Conservation (phyloP, 441 rosid genomes). For the Erodium chrysanthum region DNA sequence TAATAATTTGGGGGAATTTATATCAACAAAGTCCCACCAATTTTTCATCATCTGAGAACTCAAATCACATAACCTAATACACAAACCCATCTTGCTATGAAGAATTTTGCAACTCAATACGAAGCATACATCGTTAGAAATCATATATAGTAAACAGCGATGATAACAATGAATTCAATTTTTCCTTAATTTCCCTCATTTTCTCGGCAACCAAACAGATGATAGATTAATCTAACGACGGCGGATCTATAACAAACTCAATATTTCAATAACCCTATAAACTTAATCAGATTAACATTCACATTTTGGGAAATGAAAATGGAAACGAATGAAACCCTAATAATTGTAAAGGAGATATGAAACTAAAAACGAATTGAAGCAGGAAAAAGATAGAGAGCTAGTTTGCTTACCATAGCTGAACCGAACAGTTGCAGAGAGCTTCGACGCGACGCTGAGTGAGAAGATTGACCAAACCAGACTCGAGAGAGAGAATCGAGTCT, state of each 20-base stretch:
- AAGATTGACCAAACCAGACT: neutral
- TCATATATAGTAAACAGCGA: neutral
- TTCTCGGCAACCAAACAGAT: conserved; percentile 9
- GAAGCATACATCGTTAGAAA: neutral
- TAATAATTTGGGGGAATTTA: neutral
- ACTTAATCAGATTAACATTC: neutral
- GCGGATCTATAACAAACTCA: neutral
- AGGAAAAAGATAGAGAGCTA: neutral
- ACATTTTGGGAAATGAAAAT: neutral
- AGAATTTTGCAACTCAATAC: neutral
- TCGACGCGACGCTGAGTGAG: conserved; percentile 4
- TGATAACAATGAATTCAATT: neutral
- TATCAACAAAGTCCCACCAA: neutral
- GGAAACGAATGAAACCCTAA: neutral
- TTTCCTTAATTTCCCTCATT: neutral
- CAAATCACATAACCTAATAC: neutral
- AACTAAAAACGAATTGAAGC: neutral
- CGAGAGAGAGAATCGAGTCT: too few relatives aligned
- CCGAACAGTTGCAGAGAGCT: neutral
- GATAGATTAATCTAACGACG: neutral
- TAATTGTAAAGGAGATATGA: neutral
- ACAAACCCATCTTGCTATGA: neutral
- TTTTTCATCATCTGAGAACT: neutral
- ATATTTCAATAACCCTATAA: neutral
- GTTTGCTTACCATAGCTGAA: conserved; percentile 6